Evolutionary conservation across 768 basidiomycete genomes (phyloP), one percentile per base, ranked within the genome.

Genomic region (Russula dissimulans): DNA sequence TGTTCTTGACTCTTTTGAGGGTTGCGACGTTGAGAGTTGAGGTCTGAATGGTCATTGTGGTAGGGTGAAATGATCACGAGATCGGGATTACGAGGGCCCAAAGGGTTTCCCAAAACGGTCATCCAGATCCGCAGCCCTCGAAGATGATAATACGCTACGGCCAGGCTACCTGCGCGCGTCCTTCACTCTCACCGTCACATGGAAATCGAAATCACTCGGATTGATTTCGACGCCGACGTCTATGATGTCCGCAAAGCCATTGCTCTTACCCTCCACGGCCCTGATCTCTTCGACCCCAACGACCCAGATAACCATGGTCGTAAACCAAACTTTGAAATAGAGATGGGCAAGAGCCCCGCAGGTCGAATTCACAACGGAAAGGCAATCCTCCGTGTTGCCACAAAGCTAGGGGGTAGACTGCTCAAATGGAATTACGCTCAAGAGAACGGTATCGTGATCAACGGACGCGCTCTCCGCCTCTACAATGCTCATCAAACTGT

Each of bases 1-100:
- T 69, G 70, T 91, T 91, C 72, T 90, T 90, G 60, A 82, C 78
- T 61, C 77, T 74, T 72, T 88, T 90, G 64, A 89, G 80, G 53
- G 71, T 71, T 17, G 75, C 63, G 41, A 77, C 49, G 56, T 68
- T 67, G 44, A 70, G 50, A 5, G 63, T 66, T 1, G 34, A 36
- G 34, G 34, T 7, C 36, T 59, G 56, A 17, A 74, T 56, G 5
- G 71, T 70, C 73, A 74, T 61, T 56, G 22, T 51, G 3, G 17
- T 31, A 11, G 48, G n/a, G 10, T 1, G 15, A 7, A 4, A 15
- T 5, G 47, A 36, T 36, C 34, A 36, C 34, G 39, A 41, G 39
- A 41, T 15, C 11, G 12, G 10, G 39, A 41, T 15, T 41, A 41
- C 22, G 22, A 26, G 22, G 22, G 12, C 15, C 1, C 39, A 4